Base-by-base conservation (phyloP, 2,329 filamentous ascomycete species). In the Fusarium begoniae region DNA sequence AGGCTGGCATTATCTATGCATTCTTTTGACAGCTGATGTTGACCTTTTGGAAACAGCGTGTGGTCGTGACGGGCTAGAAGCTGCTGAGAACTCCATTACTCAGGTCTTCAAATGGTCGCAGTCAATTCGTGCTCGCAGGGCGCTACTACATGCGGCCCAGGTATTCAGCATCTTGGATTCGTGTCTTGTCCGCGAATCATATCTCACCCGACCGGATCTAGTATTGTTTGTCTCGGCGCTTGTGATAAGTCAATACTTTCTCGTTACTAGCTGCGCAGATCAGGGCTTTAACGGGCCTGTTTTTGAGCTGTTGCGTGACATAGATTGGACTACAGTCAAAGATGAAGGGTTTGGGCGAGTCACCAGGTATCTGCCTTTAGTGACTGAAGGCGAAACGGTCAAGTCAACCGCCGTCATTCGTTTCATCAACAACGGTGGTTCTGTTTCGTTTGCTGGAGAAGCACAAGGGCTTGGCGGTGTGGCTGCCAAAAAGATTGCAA, bases 1-100 rank as follows among this genome's bases (percentile, higher is more conserved):
- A 5, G 66, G 66, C 14, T 69, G 66, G 66, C 53, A 69, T 17
- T 69, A 69, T 41, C 10, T 69, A 13, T 69, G 66, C 48, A 66
- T 69, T 22, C 51, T 51, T 6, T 50, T 69, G 9, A 69, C 66
- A 9, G 28, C 62, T 5, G 61, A 69, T 18, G 41, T 69, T 17
- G 48, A 69, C 20, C 66, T 69, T 15, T 40, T 69, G n/a, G 66
- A 69, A 28, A 30, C 12, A 24, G 66, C 62, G 18, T 55, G 54
- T 1, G 66, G 66, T 2, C 66, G 66, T 28, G 66, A 66, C 37
- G 62, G 66, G 10, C n/a, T 69, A 4, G 66, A 60, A 40, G 55
- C 61, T 28, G 61, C 61, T 40, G 53, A 56, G 13, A 8, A 26
- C 40, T 43, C 66, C 9, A 43, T 69, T 4, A 22, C 37, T 3